These are phyloP conservation scores for Fraxinus floribunda DNA, from an alignment of 305 asterid species.

Conservation along the genomic window DNA sequence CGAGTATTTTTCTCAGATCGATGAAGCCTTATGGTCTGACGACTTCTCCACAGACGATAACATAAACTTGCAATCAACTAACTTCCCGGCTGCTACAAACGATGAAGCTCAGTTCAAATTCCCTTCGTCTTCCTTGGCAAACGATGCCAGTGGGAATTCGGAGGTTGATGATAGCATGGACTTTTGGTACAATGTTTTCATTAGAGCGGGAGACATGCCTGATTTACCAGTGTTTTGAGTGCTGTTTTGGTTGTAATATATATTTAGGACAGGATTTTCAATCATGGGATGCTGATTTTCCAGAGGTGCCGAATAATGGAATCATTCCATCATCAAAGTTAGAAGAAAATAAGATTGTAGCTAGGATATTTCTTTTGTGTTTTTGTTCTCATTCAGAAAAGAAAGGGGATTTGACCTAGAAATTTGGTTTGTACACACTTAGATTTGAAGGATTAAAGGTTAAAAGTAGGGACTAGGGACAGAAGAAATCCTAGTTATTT, in stretches of 20 bases:
- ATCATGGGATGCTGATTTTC: not conserved
- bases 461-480: not conserved
- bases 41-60: slow-evolving; percentile 28
- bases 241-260: not conserved
- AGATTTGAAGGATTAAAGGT: slow-evolving; percentile 10
- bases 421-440: slow-evolving; percentile 26
- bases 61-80: slow-evolving; percentile 3
- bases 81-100: not conserved
- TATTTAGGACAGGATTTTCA: not conserved
- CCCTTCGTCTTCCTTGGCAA: not conserved
- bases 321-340: not conserved
- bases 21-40: slow-evolving; percentile 56
- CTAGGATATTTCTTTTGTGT: not conserved
- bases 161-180: slow-evolving; percentile 56
- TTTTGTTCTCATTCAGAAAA: not conserved
- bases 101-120: slow-evolving; percentile 16
- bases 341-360: too few species aligned
- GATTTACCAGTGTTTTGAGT: slow-evolving; percentile 70
- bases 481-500: slow-evolving; percentile 8
- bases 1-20: slow-evolving; percentile 38
- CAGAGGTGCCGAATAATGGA: not conserved
- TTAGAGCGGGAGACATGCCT: slow-evolving; percentile 57
- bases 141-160: slow-evolving; percentile 12
- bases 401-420: slow-evolving; percentile 26
- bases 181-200: slow-evolving; percentile 79